Evolutionary conservation across 2,329 filamentous ascomycete species (phyloP).

Genomic region (Penicillium sp.): DNA sequence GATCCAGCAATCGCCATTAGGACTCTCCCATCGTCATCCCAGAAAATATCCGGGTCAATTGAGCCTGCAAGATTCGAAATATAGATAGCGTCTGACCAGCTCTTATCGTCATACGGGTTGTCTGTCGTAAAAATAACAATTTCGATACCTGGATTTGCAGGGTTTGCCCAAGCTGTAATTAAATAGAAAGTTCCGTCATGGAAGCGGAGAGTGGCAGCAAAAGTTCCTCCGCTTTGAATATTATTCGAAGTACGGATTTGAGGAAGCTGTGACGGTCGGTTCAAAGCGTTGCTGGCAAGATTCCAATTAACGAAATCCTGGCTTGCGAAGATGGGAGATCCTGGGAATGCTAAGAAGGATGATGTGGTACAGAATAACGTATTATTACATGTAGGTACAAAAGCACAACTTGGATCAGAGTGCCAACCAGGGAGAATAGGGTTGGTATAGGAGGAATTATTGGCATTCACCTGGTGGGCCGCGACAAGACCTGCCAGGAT

Average conservation of each 20-base stretch:
- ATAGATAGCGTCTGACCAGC: too few relatives aligned
- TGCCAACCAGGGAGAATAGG: constrained; percentile 54
- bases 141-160: neutral
- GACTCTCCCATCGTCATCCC: constrained; percentile 20
- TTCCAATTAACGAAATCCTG: neutral
- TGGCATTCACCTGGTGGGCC: too few relatives aligned
- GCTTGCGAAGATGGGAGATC: neutral
- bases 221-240: neutral
- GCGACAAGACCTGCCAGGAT: too few relatives aligned
- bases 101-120: neutral
- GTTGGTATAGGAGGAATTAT: constrained; percentile 31
- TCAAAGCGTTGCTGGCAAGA: neutral
- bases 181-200: neutral
- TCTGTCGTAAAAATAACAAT: neutral
- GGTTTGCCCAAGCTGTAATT: neutral
- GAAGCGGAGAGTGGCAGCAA: neutral
- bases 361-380: constrained; percentile 47
- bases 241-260: neutral
- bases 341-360: neutral
- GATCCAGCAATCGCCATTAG: too few relatives aligned
- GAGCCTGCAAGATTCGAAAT: neutral
- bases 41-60: constrained; percentile 28
- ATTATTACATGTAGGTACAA: constrained; percentile 36
- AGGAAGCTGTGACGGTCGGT: neutral
- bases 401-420: constrained; percentile 52